A percentile compares a stretch with the other conserved stretches of the same genome.
phyloP scores from a whole-genome alignment of 257 asterid species.

The Petunia axillaris region DNA sequence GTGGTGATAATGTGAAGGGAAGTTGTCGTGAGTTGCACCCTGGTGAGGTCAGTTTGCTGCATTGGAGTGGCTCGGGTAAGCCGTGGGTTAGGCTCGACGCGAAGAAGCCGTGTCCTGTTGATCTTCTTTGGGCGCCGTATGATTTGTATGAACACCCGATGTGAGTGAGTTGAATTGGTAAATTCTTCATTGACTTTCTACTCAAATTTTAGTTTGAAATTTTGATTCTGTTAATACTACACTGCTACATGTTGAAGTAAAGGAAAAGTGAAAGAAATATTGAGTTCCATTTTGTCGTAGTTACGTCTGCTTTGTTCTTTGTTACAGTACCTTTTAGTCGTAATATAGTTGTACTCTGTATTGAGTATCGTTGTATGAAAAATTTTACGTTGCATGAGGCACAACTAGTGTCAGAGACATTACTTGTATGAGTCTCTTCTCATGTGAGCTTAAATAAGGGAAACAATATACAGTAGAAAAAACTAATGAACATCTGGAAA shows the following conservation, averaged over 20 bases:
- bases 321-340: too few relatives aligned
- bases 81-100: conserved; percentile 38
- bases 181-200: neutral
- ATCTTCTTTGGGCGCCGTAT: conserved; percentile 35
- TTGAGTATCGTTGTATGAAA: too few relatives aligned
- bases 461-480: too few relatives aligned
- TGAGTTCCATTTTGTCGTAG: too few relatives aligned
- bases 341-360: too few relatives aligned
- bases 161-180: neutral
- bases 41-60: conserved; percentile 38
- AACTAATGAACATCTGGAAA: too few relatives aligned
- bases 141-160: conserved; percentile 29
- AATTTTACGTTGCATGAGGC: too few relatives aligned
- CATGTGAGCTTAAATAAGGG: too few relatives aligned
- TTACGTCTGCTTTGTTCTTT: too few relatives aligned
- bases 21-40: conserved; percentile 37
- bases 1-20: conserved; percentile 37
- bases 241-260: neutral
- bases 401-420: too few relatives aligned
- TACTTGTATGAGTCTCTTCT: too few relatives aligned
- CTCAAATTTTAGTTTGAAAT: too few relatives aligned
- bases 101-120: conserved; percentile 34
- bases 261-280: neutral
- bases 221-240: neutral
- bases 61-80: conserved; percentile 44